phyloP scores from a whole-genome alignment of 208 protist genomes.

The Trypanosoma theileri region DNA sequence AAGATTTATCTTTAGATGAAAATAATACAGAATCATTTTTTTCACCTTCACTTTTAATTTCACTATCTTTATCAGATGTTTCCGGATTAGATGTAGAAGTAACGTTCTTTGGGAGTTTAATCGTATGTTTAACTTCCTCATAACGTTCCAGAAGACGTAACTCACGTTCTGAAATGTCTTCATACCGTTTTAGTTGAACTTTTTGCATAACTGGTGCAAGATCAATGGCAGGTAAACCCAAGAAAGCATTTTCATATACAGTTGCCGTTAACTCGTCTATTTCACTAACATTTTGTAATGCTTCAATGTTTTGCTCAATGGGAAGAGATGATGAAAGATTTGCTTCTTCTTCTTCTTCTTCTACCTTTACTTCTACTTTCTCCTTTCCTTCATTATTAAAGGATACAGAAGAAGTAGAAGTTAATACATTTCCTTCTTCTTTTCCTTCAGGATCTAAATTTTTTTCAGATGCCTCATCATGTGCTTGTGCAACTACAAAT shows the following conservation, averaged over 20 bases:
- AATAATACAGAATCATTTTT: not conserved
- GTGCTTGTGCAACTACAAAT: not conserved
- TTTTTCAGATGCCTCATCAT: not conserved
- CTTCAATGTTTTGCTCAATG: slow-evolving; percentile 33
- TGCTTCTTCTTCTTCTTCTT: slow-evolving; percentile 7
- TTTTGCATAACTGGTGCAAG: slow-evolving; percentile 60
- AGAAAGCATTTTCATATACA: slow-evolving; percentile 20
- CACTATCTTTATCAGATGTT: not conserved
- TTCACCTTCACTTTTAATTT: not conserved
- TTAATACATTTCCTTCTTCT: not conserved
- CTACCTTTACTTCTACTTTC: not conserved
- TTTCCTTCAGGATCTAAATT: not conserved
- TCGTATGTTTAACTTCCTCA: slow-evolving; percentile 42
- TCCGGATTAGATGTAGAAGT: too few relatives aligned
- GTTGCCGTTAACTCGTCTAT: slow-evolving; percentile 46
- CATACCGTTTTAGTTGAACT: slow-evolving; percentile 44
- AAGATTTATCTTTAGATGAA: too few relatives aligned
- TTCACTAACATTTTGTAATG: slow-evolving; percentile 39
- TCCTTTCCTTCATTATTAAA: not conserved
- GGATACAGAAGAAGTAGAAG: not conserved
- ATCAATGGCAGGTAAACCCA: slow-evolving; percentile 47
- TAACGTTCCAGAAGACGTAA: slow-evolving; percentile 58
- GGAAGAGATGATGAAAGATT: slow-evolving; percentile 23
- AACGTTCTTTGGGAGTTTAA: slow-evolving; percentile 2
- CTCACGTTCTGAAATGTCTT: slow-evolving; percentile 56